Evolutionary conservation across 495 filamentous ascomycete genomes (phyloP), one percentile per base, ranked within the genome.

Genomic region (Glutinoglossum americanum): DNA sequence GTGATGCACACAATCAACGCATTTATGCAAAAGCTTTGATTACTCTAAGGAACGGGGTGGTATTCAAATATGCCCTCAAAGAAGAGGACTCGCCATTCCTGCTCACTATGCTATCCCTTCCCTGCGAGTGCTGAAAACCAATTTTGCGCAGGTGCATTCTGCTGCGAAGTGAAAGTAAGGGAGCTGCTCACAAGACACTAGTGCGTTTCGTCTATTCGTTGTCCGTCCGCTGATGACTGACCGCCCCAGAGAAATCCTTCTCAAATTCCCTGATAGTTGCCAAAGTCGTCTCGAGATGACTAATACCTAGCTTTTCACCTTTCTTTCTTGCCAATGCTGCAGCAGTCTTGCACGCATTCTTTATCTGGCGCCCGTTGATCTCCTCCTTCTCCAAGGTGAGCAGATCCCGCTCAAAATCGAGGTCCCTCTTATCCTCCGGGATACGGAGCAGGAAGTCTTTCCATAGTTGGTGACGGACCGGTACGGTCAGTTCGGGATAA

Each of bases 311-410:
- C 41, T 45, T 45, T n/a, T 45, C 41, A 10, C 41, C 17, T 57
- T 30, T 65, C 55, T 15, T 45, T 58, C 13, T 61, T 60, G 63
- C 64, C 30, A 64, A 57, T 51, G 68, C 66, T n/a, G 67, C 49
- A 11, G 70, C 70, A 26, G 67, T 67, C 6, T 61, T 66, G 27
- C 72, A 57, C 4, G 61, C 59, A 60, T 73, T 74, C 19, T 69
- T 56, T 39, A 72, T 72, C 54, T 71, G 62, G 10, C 68, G 56
- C 0, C 71, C 70, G 55, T 77, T 77, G 57, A 76, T 51, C 9
- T 68, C 33, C n/a, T 61, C 56, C 8, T 51, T 54, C 3, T 47
- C 55, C 10, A 65, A 47, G 19, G 59, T 49, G 19, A 62, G 58
- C 19, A 66, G 47, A 37, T 61, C 39, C 4, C 53, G 41, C 7